Evolutionary conservation across 345 rosid genomes (phyloP).

Genomic region (Pugionium dolabratum): DNA sequence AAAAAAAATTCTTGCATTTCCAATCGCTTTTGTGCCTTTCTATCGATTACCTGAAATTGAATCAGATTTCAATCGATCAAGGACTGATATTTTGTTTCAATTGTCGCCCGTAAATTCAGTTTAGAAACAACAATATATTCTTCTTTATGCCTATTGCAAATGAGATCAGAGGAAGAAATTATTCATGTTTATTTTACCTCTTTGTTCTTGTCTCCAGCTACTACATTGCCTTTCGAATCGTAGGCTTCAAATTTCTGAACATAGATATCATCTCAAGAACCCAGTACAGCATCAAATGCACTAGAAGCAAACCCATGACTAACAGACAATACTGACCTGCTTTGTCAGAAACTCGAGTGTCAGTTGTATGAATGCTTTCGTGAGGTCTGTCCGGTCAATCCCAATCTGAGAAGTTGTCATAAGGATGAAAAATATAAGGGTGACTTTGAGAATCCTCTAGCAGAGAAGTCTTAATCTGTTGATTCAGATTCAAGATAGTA

Average conservation of each 20-base stretch:
- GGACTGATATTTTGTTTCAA: neutral
- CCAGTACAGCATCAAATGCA: constrained; percentile 11
- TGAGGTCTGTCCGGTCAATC: constrained; percentile 67
- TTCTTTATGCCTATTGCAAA: neutral
- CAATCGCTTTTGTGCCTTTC: neutral
- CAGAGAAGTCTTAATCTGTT: neutral
- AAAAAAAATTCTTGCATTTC: neutral
- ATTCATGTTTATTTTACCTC: constrained; percentile 53
- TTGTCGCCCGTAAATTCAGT: neutral
- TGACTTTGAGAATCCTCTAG: neutral
- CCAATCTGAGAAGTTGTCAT: constrained; percentile 61
- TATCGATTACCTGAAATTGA: neutral
- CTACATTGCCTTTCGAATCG: constrained; percentile 66
- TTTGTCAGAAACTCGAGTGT: constrained; percentile 83
- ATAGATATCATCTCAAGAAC: constrained; percentile 23
- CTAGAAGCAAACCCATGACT: constrained; percentile 16
- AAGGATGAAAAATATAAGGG: constrained; percentile 13
- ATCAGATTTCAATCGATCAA: neutral
- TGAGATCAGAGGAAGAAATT: neutral
- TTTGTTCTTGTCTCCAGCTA: constrained; percentile 81
- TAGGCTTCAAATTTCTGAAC: constrained; percentile 94
- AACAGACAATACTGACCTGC: constrained; percentile 56
- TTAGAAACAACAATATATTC: neutral
- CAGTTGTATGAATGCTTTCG: constrained; percentile 76
- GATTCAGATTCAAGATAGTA: constrained; percentile 15